A percentile compares a stretch with the other conserved stretches of the same genome.
Conservation (phyloP, 495 filamentous ascomycete genomes). For the Tuber brumale region DNA sequence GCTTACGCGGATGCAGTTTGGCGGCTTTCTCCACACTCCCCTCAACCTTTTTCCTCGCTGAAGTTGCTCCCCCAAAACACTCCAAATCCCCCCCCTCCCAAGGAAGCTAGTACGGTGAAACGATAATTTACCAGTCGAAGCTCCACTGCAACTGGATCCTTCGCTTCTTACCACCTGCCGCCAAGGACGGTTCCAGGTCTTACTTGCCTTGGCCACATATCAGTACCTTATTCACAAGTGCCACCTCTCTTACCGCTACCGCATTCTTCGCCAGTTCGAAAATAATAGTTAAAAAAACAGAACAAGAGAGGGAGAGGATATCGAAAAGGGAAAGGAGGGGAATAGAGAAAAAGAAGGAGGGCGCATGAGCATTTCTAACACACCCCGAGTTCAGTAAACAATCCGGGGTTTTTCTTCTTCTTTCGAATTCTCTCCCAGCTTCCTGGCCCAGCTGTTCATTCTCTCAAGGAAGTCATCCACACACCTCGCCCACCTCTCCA, state of each 20-base stretch:
- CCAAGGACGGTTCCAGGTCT: neutral
- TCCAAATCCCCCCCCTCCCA: constrained; percentile 21
- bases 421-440: constrained; percentile 27
- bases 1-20: constrained; percentile 29
- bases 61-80: constrained; percentile 21
- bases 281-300: neutral
- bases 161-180: neutral
- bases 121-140: neutral
- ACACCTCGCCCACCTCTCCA: constrained; percentile 1
- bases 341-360: constrained; percentile 11
- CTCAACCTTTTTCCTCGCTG: constrained; percentile 15
- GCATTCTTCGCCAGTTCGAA: neutral
- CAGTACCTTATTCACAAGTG: neutral
- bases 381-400: constrained; percentile 27
- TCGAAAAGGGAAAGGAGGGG: constrained; percentile 5
- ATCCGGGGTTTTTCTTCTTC: neutral
- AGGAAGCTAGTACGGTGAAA: constrained; percentile 2
- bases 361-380: constrained; percentile 11
- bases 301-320: neutral
- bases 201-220: neutral
- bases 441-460: constrained; percentile 18
- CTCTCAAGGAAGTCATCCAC: constrained; percentile 22
- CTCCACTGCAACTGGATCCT: neutral
- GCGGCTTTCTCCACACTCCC: constrained; percentile 21
- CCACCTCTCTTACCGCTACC: neutral